Evolutionary conservation across 2,329 filamentous ascomycete species (phyloP).

Genomic region (Exophiala viscosa): DNA sequence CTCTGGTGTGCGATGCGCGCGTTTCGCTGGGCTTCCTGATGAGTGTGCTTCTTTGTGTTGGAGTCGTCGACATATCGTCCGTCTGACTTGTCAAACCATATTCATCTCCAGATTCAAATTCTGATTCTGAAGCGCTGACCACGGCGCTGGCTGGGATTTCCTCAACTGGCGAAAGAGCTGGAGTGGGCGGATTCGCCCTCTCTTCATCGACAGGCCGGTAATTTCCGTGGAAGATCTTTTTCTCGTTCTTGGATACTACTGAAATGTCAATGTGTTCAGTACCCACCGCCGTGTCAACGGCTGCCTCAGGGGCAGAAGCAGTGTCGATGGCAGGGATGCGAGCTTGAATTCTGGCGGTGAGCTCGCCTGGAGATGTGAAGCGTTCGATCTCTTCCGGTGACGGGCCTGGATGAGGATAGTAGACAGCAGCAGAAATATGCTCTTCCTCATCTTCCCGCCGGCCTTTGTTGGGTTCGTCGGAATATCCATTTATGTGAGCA

Average conservation of each 20-base stretch:
- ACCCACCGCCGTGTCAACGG: conserved; percentile 1
- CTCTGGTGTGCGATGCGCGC: conserved; percentile 55
- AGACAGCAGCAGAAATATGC: conserved; percentile 62
- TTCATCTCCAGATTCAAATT: conserved; percentile 42
- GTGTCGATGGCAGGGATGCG: conserved; percentile 3
- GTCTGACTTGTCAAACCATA: conserved; percentile 49
- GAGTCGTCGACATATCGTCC: conserved; percentile 51
- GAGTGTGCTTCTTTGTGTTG: conserved; percentile 39
- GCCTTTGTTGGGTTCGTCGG: conserved; percentile 30
- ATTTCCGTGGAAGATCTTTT: conserved; percentile 59
- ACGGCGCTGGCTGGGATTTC: conserved; percentile 11
- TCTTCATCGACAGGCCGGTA: conserved; percentile 26
- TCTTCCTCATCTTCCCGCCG: conserved; percentile 60
- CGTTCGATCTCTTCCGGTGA: conserved; percentile 39
- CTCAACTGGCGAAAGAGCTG: conserved; percentile 19
- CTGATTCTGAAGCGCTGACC: conserved; percentile 43
- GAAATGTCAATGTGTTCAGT: conserved; percentile 58
- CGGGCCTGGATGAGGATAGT: conserved; percentile 59
- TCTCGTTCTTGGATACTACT: conserved; percentile 58
- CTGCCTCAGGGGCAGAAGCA: conserved; percentile 11
- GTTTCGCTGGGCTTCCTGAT: conserved; percentile 26
- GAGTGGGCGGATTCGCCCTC: conserved; percentile 5
- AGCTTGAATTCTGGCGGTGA: conserved; percentile 2
- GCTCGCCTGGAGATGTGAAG: conserved; percentile 22
- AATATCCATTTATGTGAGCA: not conserved